Conservation (phyloP, 164 flowering plant species). For the Paratinospora sagittata region DNA sequence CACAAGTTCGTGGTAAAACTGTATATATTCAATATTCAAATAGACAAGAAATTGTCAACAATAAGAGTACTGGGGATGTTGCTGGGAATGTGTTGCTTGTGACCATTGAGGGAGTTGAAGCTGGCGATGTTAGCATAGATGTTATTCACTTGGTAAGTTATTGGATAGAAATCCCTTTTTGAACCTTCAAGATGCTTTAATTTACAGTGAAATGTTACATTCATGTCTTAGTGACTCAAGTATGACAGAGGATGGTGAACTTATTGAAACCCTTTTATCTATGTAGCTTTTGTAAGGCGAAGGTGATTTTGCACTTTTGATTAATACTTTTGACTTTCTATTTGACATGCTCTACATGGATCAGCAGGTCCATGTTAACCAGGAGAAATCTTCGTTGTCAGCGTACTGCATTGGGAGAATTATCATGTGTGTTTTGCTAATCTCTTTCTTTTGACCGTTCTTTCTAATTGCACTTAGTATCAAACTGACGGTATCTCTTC, state of each 20-base stretch:
- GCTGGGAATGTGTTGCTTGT: slow-evolving; percentile 89
- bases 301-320: slow-evolving; percentile 7
- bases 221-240: not conserved
- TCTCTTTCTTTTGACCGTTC: slow-evolving; percentile 18
- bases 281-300: not conserved
- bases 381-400: slow-evolving; percentile 19
- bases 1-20: slow-evolving; percentile 79
- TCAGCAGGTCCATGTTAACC: slow-evolving; percentile 19
- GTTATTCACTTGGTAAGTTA: too few relatives aligned
- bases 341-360: slow-evolving; percentile 26
- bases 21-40: slow-evolving; percentile 87
- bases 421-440: slow-evolving; percentile 27
- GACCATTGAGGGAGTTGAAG: slow-evolving; percentile 85
- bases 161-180: not conserved
- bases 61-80: slow-evolving; percentile 75
- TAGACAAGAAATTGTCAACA: slow-evolving; percentile 84
- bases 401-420: slow-evolving; percentile 33
- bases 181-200: too few relatives aligned
- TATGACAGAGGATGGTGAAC: not conserved
- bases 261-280: not conserved
- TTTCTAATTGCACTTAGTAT: slow-evolving; percentile 12
- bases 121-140: slow-evolving; percentile 85
- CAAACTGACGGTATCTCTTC: slow-evolving; percentile 16
- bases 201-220: too few relatives aligned
- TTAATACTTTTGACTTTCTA: slow-evolving; percentile 9